Conservation (phyloP, 176 grass and related monocot genomes). For the Echinochloa phyllopogon region DNA sequence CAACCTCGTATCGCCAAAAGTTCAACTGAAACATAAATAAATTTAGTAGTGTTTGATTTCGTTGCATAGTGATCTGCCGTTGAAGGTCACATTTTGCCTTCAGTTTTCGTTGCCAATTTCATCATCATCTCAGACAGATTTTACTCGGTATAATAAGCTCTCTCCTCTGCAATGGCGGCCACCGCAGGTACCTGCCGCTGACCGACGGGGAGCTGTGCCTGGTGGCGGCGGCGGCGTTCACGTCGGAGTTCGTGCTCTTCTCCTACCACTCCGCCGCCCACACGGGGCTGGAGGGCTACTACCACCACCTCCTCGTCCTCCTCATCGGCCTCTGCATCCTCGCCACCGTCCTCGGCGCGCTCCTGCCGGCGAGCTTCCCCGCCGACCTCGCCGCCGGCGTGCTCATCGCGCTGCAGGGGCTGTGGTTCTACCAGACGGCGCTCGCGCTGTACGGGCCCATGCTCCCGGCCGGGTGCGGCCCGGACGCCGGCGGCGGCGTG, state of each 20-base stretch:
- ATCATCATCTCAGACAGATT: not conserved
- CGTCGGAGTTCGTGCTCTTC: constrained; percentile 77
- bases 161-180: not conserved
- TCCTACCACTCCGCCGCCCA: constrained; percentile 88
- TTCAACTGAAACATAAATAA: not conserved
- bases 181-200: constrained; percentile 61
- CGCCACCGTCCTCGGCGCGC: constrained; percentile 56
- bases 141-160: not conserved
- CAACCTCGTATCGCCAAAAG: not conserved
- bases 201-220: constrained; percentile 68
- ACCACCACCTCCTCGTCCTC: constrained; percentile 85
- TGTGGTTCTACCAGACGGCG: constrained; percentile 98
- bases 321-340: constrained; percentile 67
- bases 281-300: constrained; percentile 82
- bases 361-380: constrained; percentile 70
- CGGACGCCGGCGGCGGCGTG: constrained; percentile 35
- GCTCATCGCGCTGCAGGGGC: constrained; percentile 72
- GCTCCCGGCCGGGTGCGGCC: constrained; percentile 69
- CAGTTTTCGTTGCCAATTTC: not conserved
- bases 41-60: not conserved
- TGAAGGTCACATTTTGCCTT: not conserved
- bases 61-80: not conserved
- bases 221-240: constrained; percentile 63
- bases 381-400: constrained; percentile 58
- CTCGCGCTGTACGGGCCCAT: constrained; percentile 84